A percentile compares a stretch with the other conserved stretches of the same genome.
Evolutionary conservation across 495 filamentous ascomycete species (phyloP).

Genomic region (Cudoniella acicularis): DNA sequence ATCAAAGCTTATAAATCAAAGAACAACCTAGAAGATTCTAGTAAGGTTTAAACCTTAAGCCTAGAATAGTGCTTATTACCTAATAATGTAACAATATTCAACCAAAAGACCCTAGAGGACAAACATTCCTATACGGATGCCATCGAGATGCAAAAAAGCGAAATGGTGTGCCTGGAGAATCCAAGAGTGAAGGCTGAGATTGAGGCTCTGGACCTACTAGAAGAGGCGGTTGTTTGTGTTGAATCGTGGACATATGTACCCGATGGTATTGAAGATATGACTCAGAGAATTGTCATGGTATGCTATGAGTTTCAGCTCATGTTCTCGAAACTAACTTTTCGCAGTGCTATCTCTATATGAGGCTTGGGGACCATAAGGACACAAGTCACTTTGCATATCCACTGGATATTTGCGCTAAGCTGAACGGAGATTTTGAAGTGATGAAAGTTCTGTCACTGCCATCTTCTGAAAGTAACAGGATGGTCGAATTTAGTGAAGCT

Average conservation of each 20-base stretch:
- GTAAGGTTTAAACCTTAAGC: too few species aligned
- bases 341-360: constrained; percentile 10
- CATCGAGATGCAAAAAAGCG: background rate
- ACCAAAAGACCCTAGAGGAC: background rate
- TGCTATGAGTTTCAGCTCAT: constrained; percentile 10
- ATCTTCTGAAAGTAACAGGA: constrained; percentile 41
- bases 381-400: constrained; percentile 27
- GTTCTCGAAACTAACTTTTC: constrained; percentile 39
- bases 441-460: constrained; percentile 49
- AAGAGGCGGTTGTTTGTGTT: constrained; percentile 53
- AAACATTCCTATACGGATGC: background rate
- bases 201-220: constrained; percentile 55
- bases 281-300: constrained; percentile 54
- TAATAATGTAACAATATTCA: too few species aligned
- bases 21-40: too few species aligned
- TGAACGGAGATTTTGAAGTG: constrained; percentile 47
- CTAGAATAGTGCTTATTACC: too few species aligned
- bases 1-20: too few species aligned
- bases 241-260: constrained; percentile 44
- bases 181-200: constrained; percentile 7
- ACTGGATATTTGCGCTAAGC: constrained; percentile 28
- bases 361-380: constrained; percentile 14
- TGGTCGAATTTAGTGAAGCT: constrained; percentile 20
- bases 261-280: constrained; percentile 62
- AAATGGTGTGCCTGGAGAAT: background rate